Evolutionary conservation across 768 basidiomycete species (phyloP).

Genomic region (Gloeophyllum trabeum): DNA sequence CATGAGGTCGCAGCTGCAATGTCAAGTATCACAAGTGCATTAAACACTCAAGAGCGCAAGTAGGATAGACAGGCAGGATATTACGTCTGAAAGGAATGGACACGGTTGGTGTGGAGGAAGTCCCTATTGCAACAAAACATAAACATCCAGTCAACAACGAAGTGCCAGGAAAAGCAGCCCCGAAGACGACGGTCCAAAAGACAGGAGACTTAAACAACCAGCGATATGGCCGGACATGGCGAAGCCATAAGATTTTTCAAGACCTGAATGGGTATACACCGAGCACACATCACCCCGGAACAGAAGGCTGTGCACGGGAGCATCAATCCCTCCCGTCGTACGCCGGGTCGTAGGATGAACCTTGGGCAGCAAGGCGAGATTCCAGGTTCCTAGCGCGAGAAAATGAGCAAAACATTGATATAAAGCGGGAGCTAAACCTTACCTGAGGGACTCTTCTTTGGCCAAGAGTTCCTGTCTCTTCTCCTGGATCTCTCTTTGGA

Average conservation of each 20-base stretch:
- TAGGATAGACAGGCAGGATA: not conserved
- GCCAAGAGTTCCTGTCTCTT: slow-evolving; percentile 94
- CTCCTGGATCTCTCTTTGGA: slow-evolving; percentile 96
- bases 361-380: slow-evolving; percentile 84
- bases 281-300: too few relatives aligned
- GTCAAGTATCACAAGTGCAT: too few relatives aligned
- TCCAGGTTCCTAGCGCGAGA: slow-evolving; percentile 81
- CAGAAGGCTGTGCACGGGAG: too few relatives aligned
- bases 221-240: not conserved
- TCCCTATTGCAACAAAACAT: not conserved
- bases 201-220: not conserved
- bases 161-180: not conserved
- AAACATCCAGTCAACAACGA: not conserved
- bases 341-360: slow-evolving; percentile 69
- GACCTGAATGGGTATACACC: not conserved
- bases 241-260: not conserved
- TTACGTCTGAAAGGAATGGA: not conserved
- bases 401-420: too few relatives aligned
- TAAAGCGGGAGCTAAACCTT: slow-evolving; percentile 15
- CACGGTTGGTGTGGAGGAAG: not conserved
- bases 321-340: slow-evolving; percentile 64
- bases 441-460: slow-evolving; percentile 91
- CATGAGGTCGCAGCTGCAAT: too few relatives aligned
- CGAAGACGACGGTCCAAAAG: not conserved
- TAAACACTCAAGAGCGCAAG: not conserved